Base-by-base conservation (phyloP, 2,329 filamentous ascomycete species). In the Zasmidium cellare region DNA sequence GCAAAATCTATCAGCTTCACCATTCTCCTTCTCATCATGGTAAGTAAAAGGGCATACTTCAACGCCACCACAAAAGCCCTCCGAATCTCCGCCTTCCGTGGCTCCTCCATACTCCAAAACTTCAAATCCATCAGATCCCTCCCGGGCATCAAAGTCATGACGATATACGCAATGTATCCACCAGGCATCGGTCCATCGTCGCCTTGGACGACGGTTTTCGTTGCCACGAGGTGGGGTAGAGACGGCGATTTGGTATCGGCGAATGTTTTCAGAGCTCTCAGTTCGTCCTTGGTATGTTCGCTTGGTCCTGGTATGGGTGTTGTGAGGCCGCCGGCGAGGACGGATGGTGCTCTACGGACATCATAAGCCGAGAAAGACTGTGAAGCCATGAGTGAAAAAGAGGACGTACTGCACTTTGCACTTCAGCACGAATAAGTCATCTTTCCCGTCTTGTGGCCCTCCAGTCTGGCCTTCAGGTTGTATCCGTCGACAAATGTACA, bases 141-240 rank as follows among this genome's bases (percentile, higher is more conserved):
- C 2, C 69, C 69, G 0, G 69, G 65, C 61, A 71, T 60, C 9
- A 58, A 35, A 12, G 62, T 70, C 69, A 72, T 72, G 50, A 71
- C 59, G 0, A 61, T 65, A 55, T 65, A 70, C 2, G 60, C 62
- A 23, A 69, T 63, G 44, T 72, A 72, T 20, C 69, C 69, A 9
- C 63, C 64, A 1, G 65, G 68, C 53, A 69, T 65, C 2, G 59
- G 61, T 6, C 64, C 64, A 22, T 64, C 41, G 3, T 56, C 18
- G 38, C 56, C 58, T 57, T 72, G 69, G 3, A 58, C 52, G 2
- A 46, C 44, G 9, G 56, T 64, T 35, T 63, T 65, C 53, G 53
- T 64, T 7, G 62, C 62, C 3, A 71, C 44, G 1, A 71, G 60
- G 52, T 68, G 66, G 2, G 69, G 69, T 9, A 67, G 61, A 5